These are phyloP conservation scores for Filobasidium floriforme DNA, from an alignment of 768 basidiomycete species.

Conservation along the genomic window DNA sequence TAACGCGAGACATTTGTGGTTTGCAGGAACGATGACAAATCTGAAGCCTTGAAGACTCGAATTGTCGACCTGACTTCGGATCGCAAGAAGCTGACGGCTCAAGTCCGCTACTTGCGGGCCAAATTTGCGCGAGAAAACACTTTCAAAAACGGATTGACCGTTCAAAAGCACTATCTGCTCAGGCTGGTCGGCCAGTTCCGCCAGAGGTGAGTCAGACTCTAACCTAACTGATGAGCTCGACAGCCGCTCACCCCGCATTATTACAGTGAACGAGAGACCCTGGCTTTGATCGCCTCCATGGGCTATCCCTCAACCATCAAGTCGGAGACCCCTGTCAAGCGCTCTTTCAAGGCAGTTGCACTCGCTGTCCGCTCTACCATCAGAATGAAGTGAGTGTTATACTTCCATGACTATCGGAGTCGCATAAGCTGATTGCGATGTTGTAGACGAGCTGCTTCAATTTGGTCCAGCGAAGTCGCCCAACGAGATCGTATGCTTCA, in stretches of 20 bases:
- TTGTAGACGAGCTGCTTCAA: neutral
- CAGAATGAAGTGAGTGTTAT: conserved; percentile 31
- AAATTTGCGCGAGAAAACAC: conserved; percentile 78
- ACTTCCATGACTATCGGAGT: neutral
- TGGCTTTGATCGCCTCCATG: conserved; percentile 41
- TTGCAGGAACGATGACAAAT: neutral
- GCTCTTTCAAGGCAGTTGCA: conserved; percentile 35
- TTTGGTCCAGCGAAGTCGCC: conserved; percentile 3
- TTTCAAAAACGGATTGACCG: conserved; percentile 65
- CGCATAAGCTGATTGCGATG: neutral
- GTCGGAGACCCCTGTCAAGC: conserved; percentile 18
- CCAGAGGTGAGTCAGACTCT: conserved; percentile 29
- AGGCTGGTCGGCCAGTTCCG: conserved; percentile 53
- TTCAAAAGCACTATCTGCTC: conserved; percentile 84
- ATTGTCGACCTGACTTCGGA: conserved; percentile 46
- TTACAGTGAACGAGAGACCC: conserved; percentile 38
- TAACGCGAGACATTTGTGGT: neutral
- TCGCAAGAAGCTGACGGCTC: conserved; percentile 80
- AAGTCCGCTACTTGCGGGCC: conserved; percentile 85
- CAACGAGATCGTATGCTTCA: conserved; percentile 4
- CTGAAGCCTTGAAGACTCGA: neutral
- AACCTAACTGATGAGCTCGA: neutral
- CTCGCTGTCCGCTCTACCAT: conserved; percentile 34
- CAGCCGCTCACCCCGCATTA: neutral
- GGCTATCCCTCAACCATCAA: conserved; percentile 33